These are phyloP conservation scores for Tetrapyrgos nigripes DNA, from an alignment of 1,284 basidiomycete genomes.

Conservation along the genomic window DNA sequence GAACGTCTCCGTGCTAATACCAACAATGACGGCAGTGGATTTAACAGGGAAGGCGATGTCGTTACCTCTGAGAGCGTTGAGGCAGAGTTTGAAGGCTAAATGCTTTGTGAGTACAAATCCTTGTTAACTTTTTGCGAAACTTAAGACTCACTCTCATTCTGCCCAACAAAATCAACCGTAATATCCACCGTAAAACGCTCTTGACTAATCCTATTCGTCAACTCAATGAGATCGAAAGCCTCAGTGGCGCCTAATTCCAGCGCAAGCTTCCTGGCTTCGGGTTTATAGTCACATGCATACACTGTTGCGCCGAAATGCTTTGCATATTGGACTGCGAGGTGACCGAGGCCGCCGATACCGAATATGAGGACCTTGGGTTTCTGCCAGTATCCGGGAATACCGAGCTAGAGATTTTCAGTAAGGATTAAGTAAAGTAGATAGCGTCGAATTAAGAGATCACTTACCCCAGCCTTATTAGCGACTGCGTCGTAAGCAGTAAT, in stretches of 20 bases:
- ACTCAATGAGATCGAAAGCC: constrained; percentile 27
- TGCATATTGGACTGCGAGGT: constrained; percentile 34
- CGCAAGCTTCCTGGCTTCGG: constrained; percentile 27
- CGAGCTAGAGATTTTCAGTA: not conserved
- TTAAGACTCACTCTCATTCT: constrained; percentile 25
- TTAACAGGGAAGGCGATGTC: not conserved
- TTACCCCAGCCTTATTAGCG: constrained; percentile 26
- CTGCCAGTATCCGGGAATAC: not conserved
- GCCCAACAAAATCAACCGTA: constrained; percentile 31
- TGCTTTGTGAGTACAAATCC: not conserved
- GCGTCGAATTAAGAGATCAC: not conserved
- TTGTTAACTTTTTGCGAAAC: not conserved
- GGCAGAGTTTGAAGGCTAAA: constrained; percentile 9
- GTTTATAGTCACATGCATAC: constrained; percentile 31
- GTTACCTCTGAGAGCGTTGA: constrained; percentile 4
- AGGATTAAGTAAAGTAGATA: not conserved
- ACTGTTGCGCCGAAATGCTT: constrained; percentile 32
- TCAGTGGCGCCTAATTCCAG: constrained; percentile 29
- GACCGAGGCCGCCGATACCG: constrained; percentile 36
- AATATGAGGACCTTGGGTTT: constrained; percentile 32
- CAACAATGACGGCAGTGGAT: constrained; percentile 10
- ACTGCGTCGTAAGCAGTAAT: constrained; percentile 32
- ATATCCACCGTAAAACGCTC: constrained; percentile 29
- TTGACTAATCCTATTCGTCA: constrained; percentile 22
- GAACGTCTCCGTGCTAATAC: constrained; percentile 1